A percentile compares a stretch with the other conserved stretches of the same genome.
Conservation (phyloP, 129 eudicot species). For the Lactuca saligna region DNA sequence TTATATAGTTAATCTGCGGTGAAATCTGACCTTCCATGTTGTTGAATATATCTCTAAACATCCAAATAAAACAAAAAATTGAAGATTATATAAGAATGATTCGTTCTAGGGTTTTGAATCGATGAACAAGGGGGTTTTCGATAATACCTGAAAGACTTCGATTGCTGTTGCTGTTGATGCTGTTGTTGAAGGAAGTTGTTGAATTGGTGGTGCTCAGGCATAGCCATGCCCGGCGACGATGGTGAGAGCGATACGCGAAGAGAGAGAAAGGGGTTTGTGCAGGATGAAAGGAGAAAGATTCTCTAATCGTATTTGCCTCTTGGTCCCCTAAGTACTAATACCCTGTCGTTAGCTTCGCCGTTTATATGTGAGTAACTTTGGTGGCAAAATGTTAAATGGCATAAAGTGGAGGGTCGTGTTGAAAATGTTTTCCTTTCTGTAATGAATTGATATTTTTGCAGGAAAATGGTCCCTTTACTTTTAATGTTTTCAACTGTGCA, state of each 20-base stretch:
- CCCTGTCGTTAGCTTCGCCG: neutral
- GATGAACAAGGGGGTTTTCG: neutral
- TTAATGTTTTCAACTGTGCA: neutral
- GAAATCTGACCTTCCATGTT: conserved; percentile 62
- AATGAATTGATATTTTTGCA: neutral
- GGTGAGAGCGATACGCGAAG: conserved; percentile 11
- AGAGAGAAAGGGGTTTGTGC: conserved; percentile 2
- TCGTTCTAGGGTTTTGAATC: conserved; percentile 31
- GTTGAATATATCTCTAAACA: conserved; percentile 49
- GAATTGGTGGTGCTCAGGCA: conserved; percentile 47
- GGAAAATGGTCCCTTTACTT: neutral
- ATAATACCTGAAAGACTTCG: conserved; percentile 55
- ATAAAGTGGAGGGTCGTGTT: neutral
- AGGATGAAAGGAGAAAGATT: conserved; percentile 20
- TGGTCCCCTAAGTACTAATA: conserved; percentile 35
- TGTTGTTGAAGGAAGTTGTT: conserved; percentile 41
- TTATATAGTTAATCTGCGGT: conserved; percentile 48
- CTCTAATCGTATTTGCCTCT: conserved; percentile 34
- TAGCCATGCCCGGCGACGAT: conserved; percentile 45
- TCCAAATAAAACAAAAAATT: conserved; percentile 7
- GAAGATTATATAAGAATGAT: conserved; percentile 8
- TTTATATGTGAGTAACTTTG: neutral
- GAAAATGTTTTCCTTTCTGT: neutral
- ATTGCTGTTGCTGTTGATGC: conserved; percentile 40
- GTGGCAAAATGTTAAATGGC: neutral